phyloP scores from a whole-genome alignment of 768 basidiomycete species.

The Pleurotus giganteus region DNA sequence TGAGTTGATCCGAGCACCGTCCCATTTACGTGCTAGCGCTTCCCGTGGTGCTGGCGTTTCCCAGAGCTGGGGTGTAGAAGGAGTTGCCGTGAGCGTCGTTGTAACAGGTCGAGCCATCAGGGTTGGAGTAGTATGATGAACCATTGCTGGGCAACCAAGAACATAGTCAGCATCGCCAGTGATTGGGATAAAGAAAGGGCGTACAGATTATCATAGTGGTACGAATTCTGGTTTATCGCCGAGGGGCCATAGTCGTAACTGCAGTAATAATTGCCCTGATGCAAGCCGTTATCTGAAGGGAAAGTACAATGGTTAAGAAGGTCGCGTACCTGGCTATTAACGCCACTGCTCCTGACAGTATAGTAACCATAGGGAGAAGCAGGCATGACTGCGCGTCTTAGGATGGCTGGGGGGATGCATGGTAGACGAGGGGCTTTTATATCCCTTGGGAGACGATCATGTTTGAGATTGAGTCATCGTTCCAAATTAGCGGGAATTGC shows the following conservation, averaged over 20 bases:
- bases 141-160: slow-evolving; percentile 35
- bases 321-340: slow-evolving; percentile 45
- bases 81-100: slow-evolving; percentile 45
- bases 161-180: background rate
- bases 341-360: slow-evolving; percentile 44
- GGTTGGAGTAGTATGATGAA: slow-evolving; percentile 63
- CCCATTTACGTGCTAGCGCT: too few relatives aligned
- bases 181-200: slow-evolving; percentile 12
- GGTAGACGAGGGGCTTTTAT: too few relatives aligned
- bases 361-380: slow-evolving; percentile 27
- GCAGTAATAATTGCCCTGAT: slow-evolving; percentile 62
- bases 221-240: slow-evolving; percentile 34
- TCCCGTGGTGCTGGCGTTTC: too few relatives aligned
- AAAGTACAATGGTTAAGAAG: background rate
- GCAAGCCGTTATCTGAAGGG: background rate
- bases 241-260: slow-evolving; percentile 39
- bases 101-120: slow-evolving; percentile 60
- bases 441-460: too few relatives aligned
- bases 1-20: too few relatives aligned
- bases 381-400: too few relatives aligned
- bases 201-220: slow-evolving; percentile 63
- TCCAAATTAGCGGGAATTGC: too few relatives aligned
- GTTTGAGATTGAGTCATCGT: too few relatives aligned
- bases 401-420: too few relatives aligned
- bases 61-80: slow-evolving; percentile 49